Evolutionary conservation across 2,329 filamentous ascomycete genomes (phyloP), one percentile per base, ranked within the genome.

Genomic region (Xylariales sp.): DNA sequence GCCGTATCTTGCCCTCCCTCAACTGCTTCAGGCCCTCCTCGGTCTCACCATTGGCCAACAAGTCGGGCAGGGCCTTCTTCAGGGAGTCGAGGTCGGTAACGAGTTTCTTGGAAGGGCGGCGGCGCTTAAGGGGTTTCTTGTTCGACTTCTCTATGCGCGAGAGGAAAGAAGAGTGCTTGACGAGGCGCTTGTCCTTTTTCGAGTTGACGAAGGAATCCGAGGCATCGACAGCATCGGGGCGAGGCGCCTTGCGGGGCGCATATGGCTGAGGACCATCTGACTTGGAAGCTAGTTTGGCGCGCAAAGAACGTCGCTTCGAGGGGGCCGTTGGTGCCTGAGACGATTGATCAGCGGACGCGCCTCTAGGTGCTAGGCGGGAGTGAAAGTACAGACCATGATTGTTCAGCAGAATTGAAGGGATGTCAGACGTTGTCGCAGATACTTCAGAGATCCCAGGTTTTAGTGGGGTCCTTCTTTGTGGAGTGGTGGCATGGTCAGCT

Each of bases 121-220:
- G 72, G 6, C 81, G 75, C 61, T 84, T 83, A n/a, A 73, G 68
- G 7, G 73, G 61, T 57, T 74, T 80, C 40, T 61, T 61, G 40
- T 62, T 53, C 45, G 68, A 51, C 51, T 89, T 88, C 50, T 81
- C 70, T 54, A 95, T 85, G 48, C 82, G 85, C 15, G 80, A 83
- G 20, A 95, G 71, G 50, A 97, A 88, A 11, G 82, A 68, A 0
- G 85, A 84, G 70, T 88, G 88, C 59, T 89, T 90, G 54, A 94
- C 87, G 24, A 74, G 69, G 18, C 84, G 85, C 69, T 91, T 95
- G 69, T 94, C 87, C 58, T 78, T 82, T 65, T 96, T 97, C 48
- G 75, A 81, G 41, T 80, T 76, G 46, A 80, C 69, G 63, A 91
- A 90, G 46, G 60, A 48, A 58, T 80, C 74, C 2, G 46, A 45